Percentiles rank a stretch among this genome's conserved stretches.
phyloP scores from a whole-genome alignment of 2,329 filamentous ascomycete genomes.

The Fusarium incarnatum region DNA sequence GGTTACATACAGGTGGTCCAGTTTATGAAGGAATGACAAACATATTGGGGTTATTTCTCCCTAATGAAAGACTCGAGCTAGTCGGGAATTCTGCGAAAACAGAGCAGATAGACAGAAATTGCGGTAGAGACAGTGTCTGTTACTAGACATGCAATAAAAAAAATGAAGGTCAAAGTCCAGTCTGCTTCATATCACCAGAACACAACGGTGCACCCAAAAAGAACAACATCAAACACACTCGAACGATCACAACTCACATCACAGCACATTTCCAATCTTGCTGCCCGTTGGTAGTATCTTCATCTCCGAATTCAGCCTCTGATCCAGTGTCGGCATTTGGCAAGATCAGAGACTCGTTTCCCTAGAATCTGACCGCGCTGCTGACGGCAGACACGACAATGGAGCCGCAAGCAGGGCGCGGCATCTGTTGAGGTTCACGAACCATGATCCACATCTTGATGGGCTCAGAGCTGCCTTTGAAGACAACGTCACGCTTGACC shows the following conservation, averaged over 20 bases:
- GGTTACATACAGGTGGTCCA: constrained; percentile 36
- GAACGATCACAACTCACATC: constrained; percentile 28
- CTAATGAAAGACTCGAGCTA: constrained; percentile 47
- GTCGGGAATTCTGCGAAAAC: constrained; percentile 23
- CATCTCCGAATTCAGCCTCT: constrained; percentile 32
- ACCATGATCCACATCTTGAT: constrained; percentile 85
- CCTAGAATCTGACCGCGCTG: constrained; percentile 43
- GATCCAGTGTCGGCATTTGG: constrained; percentile 24
- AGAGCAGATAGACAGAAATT: constrained; percentile 27
- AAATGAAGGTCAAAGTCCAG: constrained; percentile 6
- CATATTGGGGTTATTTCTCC: constrained; percentile 36
- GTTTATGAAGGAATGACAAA: constrained; percentile 46
- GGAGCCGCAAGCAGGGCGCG: constrained; percentile 45
- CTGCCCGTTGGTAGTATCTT: not conserved
- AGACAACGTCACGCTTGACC: constrained; percentile 69
- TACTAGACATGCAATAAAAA: constrained; percentile 4
- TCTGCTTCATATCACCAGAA: constrained; percentile 7
- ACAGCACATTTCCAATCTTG: constrained; percentile 25
- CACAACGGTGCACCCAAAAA: not conserved
- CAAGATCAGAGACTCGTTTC: constrained; percentile 36
- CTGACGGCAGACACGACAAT: constrained; percentile 38
- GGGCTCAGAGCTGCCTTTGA: constrained; percentile 68
- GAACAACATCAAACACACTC: not conserved
- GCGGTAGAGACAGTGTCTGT: constrained; percentile 40
- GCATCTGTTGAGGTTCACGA: constrained; percentile 68